A percentile compares a stretch with the other conserved stretches of the same genome.
Conservation (phyloP, 2,329 filamentous ascomycete genomes). For the Colletotrichum ledebouriae region DNA sequence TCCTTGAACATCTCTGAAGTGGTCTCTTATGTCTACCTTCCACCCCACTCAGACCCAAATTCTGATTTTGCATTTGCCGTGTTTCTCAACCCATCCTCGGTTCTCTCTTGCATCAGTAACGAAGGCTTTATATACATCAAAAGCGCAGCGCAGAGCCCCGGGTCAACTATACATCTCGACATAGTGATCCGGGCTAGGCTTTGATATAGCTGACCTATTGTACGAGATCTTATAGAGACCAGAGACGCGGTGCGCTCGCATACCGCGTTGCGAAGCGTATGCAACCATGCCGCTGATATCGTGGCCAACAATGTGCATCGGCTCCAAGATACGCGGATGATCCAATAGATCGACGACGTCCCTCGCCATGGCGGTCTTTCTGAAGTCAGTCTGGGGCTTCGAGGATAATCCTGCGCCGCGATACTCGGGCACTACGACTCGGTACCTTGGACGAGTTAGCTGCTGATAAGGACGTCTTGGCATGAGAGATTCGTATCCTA, state of each 20-base stretch:
- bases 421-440: conserved; percentile 57
- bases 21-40: not conserved
- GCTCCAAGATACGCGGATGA: conserved; percentile 51
- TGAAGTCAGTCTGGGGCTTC: conserved; percentile 53
- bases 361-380: conserved; percentile 55
- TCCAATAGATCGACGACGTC: conserved; percentile 53
- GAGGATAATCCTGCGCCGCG: conserved; percentile 55
- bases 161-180: conserved; percentile 51
- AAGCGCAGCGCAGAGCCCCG: conserved; percentile 51
- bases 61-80: conserved; percentile 7
- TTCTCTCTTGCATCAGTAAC: conserved; percentile 24
- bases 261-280: conserved; percentile 16
- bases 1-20: not conserved
- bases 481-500: conserved; percentile 25
- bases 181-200: conserved; percentile 56
- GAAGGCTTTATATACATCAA: conserved; percentile 52
- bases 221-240: conserved; percentile 48
- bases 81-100: not conserved
- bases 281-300: conserved; percentile 62
- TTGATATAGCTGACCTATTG: conserved; percentile 53
- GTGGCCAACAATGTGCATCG: conserved; percentile 59
- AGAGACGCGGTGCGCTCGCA: conserved; percentile 6
- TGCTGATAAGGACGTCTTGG: not conserved
- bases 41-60: not conserved
- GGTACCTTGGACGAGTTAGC: conserved; percentile 43